Evolutionary conservation across 116 monocot species (phyloP).

Genomic region (Dioscorea cayenensis): DNA sequence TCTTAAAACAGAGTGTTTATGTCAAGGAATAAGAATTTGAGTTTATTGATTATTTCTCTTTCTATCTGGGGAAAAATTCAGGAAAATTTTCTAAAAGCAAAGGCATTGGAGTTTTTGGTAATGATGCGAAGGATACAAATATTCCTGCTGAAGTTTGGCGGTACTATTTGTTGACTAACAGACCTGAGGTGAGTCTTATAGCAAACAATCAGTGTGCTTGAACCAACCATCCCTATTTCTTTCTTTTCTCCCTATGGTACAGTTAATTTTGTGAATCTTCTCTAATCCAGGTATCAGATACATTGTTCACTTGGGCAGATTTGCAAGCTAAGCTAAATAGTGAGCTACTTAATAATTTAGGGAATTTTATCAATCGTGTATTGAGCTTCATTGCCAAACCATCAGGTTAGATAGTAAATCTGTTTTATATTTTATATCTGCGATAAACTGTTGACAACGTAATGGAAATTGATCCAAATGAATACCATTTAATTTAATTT

Average conservation of each 20-base stretch:
- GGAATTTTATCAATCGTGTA: constrained; percentile 93
- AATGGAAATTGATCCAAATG: neutral
- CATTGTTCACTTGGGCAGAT: constrained; percentile 93
- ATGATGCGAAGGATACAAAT: constrained; percentile 86
- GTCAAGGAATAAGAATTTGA: no score
- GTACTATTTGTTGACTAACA: constrained; percentile 87
- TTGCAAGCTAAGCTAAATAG: constrained; percentile 90
- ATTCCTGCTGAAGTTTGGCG: constrained; percentile 98
- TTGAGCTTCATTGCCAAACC: constrained; percentile 92
- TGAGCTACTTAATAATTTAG: constrained; percentile 83
- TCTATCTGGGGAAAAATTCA: constrained; percentile 15
- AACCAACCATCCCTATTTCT: neutral
- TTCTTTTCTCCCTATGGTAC: neutral
- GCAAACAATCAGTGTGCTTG: neutral
- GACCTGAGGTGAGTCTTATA: constrained; percentile 69
- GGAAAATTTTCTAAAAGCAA: constrained; percentile 98
- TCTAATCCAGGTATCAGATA: constrained; percentile 79
- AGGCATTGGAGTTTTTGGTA: constrained; percentile 95
- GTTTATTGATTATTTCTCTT: neutral
- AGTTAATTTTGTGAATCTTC: constrained; percentile 1
- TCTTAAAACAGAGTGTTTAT: no score
- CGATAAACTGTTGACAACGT: neutral
- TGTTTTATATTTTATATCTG: neutral
- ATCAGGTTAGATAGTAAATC: constrained; percentile 41
- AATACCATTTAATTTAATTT: neutral